Evolutionary conservation across 2,329 filamentous ascomycete genomes (phyloP).

Genomic region (Pseudogymnoascus sp.): DNA sequence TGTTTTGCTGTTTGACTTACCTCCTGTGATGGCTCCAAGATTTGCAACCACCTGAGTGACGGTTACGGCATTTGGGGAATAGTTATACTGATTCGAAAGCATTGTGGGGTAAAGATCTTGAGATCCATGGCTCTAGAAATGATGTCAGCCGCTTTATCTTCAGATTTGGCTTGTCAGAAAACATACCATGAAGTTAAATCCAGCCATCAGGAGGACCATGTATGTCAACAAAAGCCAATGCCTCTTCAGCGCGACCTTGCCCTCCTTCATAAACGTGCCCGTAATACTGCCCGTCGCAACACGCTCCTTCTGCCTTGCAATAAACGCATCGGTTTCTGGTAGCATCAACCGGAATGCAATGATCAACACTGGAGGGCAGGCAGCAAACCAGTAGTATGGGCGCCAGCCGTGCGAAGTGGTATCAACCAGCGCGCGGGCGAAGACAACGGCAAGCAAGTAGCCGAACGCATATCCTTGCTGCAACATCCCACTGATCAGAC

Average conservation of each 20-base stretch:
- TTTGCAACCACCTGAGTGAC: constrained; percentile 66
- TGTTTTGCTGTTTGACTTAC: constrained; percentile 21
- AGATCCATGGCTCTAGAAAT: constrained; percentile 20
- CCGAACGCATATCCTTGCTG: constrained; percentile 77
- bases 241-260: constrained; percentile 65
- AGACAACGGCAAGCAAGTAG: constrained; percentile 67
- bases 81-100: constrained; percentile 46
- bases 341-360: constrained; percentile 70
- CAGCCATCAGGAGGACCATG: constrained; percentile 77
- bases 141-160: not conserved
- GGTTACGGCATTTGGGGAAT: constrained; percentile 39
- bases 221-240: constrained; percentile 79
- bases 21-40: constrained; percentile 61
- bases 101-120: constrained; percentile 52
- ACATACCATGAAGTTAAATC: constrained; percentile 85
- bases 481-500: constrained; percentile 72
- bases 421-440: constrained; percentile 58
- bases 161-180: constrained; percentile 22
- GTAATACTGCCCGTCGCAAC: constrained; percentile 50
- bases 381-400: constrained; percentile 83
- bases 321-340: constrained; percentile 69
- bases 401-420: constrained; percentile 76
- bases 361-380: constrained; percentile 69
- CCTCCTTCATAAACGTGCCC: constrained; percentile 64
- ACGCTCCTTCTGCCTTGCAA: constrained; percentile 56